Conservation (phyloP, 495 filamentous ascomycete species). For the Tuber magnatum region DNA sequence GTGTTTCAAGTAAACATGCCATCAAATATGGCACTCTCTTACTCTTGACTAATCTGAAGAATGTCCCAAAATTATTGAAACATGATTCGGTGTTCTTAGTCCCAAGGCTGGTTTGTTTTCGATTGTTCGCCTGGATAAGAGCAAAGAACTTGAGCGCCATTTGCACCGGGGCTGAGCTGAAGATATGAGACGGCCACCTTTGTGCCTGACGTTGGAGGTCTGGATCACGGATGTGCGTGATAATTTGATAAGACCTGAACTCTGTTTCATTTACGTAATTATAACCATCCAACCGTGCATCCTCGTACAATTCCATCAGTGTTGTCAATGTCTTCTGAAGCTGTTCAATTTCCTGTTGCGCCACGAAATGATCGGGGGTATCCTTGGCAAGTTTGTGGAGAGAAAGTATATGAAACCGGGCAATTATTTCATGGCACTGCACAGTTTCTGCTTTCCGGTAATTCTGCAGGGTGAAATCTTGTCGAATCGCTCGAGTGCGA, state of each 20-base stretch:
- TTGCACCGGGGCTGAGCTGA: slow-evolving; percentile 53
- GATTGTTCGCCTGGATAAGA: slow-evolving; percentile 41
- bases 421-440: slow-evolving; percentile 79
- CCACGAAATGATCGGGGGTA: slow-evolving; percentile 64
- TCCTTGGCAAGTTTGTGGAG: slow-evolving; percentile 72
- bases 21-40: slow-evolving; percentile 73
- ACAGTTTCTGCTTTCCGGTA: slow-evolving; percentile 53
- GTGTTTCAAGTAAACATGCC: slow-evolving; percentile 87
- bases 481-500: slow-evolving; percentile 80
- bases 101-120: slow-evolving; percentile 23
- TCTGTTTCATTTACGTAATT: slow-evolving; percentile 68
- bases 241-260: slow-evolving; percentile 81
- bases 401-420: slow-evolving; percentile 81
- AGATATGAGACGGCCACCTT: slow-evolving; percentile 57
- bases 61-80: slow-evolving; percentile 56
- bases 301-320: slow-evolving; percentile 80
- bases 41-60: slow-evolving; percentile 68
- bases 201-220: slow-evolving; percentile 68
- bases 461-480: slow-evolving; percentile 83
- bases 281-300: slow-evolving; percentile 41
- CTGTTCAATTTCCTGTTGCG: slow-evolving; percentile 88
- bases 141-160: slow-evolving; percentile 63
- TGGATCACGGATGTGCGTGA: slow-evolving; percentile 72
- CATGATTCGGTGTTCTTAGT: slow-evolving; percentile 42
- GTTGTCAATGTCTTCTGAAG: slow-evolving; percentile 80